Evolutionary conservation across 202 grass and related monocot species (phyloP).

Genomic region (Digitaria exilis): DNA sequence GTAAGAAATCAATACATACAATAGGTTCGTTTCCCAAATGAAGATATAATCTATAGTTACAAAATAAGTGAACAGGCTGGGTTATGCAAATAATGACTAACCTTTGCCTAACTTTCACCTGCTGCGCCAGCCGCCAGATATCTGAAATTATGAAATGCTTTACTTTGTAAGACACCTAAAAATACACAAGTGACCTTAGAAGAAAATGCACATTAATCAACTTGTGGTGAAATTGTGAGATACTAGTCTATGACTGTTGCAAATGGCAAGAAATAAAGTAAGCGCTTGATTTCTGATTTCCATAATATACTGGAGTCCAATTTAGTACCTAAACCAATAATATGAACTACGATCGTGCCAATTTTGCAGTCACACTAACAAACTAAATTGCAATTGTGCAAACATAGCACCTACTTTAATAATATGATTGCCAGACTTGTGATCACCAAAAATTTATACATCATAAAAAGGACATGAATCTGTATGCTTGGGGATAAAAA

Average conservation of each 20-base stretch:
- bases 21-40: not conserved
- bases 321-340: not conserved
- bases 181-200: not conserved
- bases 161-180: conserved; percentile 20
- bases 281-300: not conserved
- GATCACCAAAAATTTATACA: not conserved
- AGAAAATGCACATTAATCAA: not conserved
- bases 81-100: conserved; percentile 34
- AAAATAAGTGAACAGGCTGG: not conserved
- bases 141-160: conserved; percentile 64
- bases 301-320: not conserved
- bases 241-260: not conserved
- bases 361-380: not conserved
- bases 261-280: conserved; percentile 27
- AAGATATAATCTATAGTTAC: not conserved
- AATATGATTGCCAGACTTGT: not conserved
- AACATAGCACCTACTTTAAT: not conserved
- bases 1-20: not conserved
- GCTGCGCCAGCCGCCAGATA: conserved; percentile 85
- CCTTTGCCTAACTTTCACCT: conserved; percentile 98
- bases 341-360: not conserved
- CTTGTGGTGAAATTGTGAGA: not conserved
- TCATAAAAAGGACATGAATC: not conserved
- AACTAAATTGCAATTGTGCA: not conserved
- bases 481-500: not conserved